These are phyloP conservation scores for Sideroxylon spinosum DNA, from an alignment of 179 eudicot species.

Conservation along the genomic window DNA sequence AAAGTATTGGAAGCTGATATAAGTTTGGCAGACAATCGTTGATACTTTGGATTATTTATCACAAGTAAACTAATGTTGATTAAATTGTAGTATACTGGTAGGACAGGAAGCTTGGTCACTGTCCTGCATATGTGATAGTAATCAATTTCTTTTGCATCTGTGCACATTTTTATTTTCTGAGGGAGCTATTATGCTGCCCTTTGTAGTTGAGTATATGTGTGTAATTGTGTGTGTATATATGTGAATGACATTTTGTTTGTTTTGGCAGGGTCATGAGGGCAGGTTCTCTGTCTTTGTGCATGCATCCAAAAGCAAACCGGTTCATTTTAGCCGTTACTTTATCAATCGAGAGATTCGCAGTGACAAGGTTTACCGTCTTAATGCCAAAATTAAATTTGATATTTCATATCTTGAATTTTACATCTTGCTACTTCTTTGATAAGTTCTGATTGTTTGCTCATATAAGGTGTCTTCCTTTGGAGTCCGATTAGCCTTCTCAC, in stretches of 20 bases:
- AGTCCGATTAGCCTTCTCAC: neutral
- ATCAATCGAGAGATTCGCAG: conserved; percentile 74
- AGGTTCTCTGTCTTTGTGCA: conserved; percentile 85
- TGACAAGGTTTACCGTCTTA: conserved; percentile 52
- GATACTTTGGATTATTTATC: neutral
- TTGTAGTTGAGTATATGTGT: no score
- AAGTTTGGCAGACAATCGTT: neutral
- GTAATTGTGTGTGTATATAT: no score
- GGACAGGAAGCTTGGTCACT: neutral
- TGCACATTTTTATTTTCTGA: neutral
- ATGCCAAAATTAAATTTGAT: neutral
- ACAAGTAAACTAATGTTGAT: neutral
- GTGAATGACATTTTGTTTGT: neutral
- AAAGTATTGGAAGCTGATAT: neutral
- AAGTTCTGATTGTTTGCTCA: neutral
- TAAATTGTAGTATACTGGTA: neutral
- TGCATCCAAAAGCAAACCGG: conserved; percentile 72
- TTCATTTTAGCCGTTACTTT: conserved; percentile 66
- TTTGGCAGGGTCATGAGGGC: conserved; percentile 85
- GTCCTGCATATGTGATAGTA: neutral
- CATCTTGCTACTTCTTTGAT: neutral
- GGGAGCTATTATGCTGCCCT: neutral
- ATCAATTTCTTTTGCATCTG: neutral
- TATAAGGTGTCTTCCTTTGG: neutral
- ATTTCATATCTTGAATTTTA: neutral